Evolutionary conservation across 306 rosid genomes (phyloP).

Genomic region (Vigna hirtella): DNA sequence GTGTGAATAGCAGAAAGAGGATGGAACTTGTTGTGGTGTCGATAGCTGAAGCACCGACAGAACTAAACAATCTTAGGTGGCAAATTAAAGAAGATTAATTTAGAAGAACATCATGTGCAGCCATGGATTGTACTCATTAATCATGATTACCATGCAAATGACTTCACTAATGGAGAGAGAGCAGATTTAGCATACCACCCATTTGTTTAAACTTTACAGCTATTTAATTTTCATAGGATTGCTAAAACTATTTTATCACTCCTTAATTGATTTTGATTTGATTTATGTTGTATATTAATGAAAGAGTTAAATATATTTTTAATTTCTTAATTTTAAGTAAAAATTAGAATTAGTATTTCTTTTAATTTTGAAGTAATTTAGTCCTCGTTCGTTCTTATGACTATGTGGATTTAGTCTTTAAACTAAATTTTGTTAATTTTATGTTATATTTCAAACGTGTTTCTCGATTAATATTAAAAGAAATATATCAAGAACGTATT

Average conservation of each 20-base stretch:
- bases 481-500: too few relatives aligned
- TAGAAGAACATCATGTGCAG: conserved; percentile 55
- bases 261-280: too few relatives aligned
- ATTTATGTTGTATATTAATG: too few relatives aligned
- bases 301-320: too few relatives aligned
- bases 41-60: conserved; percentile 37
- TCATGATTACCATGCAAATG: conserved; percentile 54
- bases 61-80: not conserved
- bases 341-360: too few relatives aligned
- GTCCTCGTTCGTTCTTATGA: too few relatives aligned
- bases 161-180: conserved; percentile 43
- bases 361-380: too few relatives aligned
- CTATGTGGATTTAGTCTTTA: too few relatives aligned
- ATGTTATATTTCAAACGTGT: too few relatives aligned
- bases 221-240: conserved; percentile 6
- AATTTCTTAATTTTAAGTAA: too few relatives aligned
- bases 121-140: conserved; percentile 47
- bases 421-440: too few relatives aligned
- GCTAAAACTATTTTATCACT: not conserved
- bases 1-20: conserved; percentile 28
- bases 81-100: conserved; percentile 34
- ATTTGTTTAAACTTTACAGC: conserved; percentile 41
- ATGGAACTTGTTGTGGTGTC: not conserved
- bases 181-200: conserved; percentile 55
- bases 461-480: rapidly evolving